Evolutionary conservation across 140 eudicot genomes (phyloP), one percentile per base, ranked within the genome.

Genomic region (Bidens hawaiensis): DNA sequence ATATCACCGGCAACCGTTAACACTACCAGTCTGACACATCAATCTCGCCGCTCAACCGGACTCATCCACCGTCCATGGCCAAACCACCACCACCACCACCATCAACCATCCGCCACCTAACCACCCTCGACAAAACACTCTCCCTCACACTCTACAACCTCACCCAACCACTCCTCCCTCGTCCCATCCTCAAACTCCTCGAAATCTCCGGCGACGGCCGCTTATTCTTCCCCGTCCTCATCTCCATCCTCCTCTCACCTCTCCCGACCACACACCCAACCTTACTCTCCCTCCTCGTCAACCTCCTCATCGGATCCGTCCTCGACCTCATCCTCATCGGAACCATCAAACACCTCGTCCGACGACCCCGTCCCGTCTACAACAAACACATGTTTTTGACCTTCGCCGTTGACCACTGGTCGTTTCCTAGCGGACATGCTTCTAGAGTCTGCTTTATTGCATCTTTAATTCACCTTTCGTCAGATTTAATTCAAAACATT

Each of bases 181-280:
- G 62, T 62, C 4, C 72, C 9, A 16, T 81, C 77, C 95, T 90
- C 64, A 83, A 84, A 62, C 61, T 70, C 59, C 90, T 90, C n/a
- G 97, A 90, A 64, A 60, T 90, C 80, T 81, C n/a, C n/a, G n/a
- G n/a, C n/a, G n/a, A n/a, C 51, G 97, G 95, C 62, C 87, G 94
- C 41, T 87, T 90, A 60, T 86, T 88, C 86, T 90, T 90, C 78
- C 97, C 97, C 3, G 6, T 86, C 64, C 13, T 74, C n/a, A n/a
- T n/a, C n/a, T n/a, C n/a, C n/a, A n/a, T n/a, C n/a, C n/a, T n/a
- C n/a, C n/a, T n/a, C n/a, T n/a, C n/a, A n/a, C 61, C 79, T 16
- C 68, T 53, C 11, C 24, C 75, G 9, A 22, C 73, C 62, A 0
- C 41, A 64, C 27, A 76, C 33, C 76, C 74, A 14, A 16, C 24